Percentiles rank a stretch among this genome's conserved stretches.
Evolutionary conservation across 371 early-diverging fungal species (phyloP).

Genomic region (Mortierella sp.): DNA sequence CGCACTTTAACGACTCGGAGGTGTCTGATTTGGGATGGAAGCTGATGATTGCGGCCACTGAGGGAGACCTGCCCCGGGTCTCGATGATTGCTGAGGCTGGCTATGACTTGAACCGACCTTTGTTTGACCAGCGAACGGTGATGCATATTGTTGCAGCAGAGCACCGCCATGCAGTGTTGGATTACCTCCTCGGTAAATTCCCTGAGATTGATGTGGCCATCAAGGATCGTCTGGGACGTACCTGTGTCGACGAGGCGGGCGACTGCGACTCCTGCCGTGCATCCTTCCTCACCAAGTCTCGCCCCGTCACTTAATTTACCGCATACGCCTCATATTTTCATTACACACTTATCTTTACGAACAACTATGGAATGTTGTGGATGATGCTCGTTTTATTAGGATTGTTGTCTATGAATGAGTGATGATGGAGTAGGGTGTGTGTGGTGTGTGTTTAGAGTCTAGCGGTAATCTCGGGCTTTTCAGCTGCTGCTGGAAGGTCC

Average conservation of each 20-base stretch:
- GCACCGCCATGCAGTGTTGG: constrained; percentile 40
- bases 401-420: not conserved
- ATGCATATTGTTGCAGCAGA: constrained; percentile 54
- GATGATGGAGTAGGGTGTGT: not conserved
- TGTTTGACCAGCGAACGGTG: constrained; percentile 50
- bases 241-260: constrained; percentile 53
- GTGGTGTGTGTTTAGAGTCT: constrained; percentile 12
- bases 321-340: too few species aligned
- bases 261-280: constrained; percentile 26
- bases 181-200: constrained; percentile 31
- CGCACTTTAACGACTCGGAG: constrained; percentile 90
- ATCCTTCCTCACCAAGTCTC: constrained; percentile 16
- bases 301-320: not conserved
- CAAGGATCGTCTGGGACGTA: constrained; percentile 50
- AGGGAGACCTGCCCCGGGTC: constrained; percentile 41
- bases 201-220: constrained; percentile 35
- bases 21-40: constrained; percentile 65
- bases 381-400: not conserved
- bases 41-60: constrained; percentile 53
- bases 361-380: too few species aligned
- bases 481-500: not conserved
- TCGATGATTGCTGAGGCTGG: constrained; percentile 53
- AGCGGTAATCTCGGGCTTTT: constrained; percentile 26
- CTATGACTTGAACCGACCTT: constrained; percentile 46
- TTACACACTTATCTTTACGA: not conserved